Evolutionary conservation across 2,329 filamentous ascomycete species (phyloP).

Genomic region (Arthrobotrys iridis): DNA sequence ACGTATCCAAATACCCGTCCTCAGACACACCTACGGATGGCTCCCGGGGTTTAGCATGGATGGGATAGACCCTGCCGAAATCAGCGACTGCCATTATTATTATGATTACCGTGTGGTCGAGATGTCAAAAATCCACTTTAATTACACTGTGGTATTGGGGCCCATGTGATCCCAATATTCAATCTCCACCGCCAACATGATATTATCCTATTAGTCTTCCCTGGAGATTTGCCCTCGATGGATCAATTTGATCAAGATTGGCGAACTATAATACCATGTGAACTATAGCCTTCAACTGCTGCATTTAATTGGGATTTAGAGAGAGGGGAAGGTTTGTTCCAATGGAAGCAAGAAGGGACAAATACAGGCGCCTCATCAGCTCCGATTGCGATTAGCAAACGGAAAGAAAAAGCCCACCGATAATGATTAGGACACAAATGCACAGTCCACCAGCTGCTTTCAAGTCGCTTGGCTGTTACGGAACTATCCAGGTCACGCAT

Average conservation of each 20-base stretch:
- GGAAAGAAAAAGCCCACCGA: background rate
- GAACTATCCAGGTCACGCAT: constrained; percentile 10
- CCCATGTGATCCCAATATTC: constrained; percentile 37
- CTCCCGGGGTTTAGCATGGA: background rate
- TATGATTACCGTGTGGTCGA: too few species aligned
- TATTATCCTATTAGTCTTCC: background rate
- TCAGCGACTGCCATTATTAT: constrained; percentile 27
- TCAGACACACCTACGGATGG: background rate
- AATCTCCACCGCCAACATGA: constrained; percentile 8
- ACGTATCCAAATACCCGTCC: constrained; percentile 3
- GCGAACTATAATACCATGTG: constrained; percentile 47
- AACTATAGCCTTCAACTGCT: constrained; percentile 22
- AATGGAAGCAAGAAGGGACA: background rate
- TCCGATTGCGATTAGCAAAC: constrained; percentile 22
- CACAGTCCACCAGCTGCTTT: constrained; percentile 15
- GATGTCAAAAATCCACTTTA: too few species aligned
- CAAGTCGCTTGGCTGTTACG: constrained; percentile 6
- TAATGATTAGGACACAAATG: background rate
- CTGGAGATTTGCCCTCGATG: background rate
- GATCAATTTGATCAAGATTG: constrained; percentile 34
- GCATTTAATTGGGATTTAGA: background rate
- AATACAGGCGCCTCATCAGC: background rate
- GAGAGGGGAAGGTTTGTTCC: background rate
- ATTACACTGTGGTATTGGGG: too few species aligned
- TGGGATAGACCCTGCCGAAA: constrained; percentile 21